Evolutionary conservation across 352 stramenopile species (phyloP).

Genomic region (Thraustochytrium striatum): DNA sequence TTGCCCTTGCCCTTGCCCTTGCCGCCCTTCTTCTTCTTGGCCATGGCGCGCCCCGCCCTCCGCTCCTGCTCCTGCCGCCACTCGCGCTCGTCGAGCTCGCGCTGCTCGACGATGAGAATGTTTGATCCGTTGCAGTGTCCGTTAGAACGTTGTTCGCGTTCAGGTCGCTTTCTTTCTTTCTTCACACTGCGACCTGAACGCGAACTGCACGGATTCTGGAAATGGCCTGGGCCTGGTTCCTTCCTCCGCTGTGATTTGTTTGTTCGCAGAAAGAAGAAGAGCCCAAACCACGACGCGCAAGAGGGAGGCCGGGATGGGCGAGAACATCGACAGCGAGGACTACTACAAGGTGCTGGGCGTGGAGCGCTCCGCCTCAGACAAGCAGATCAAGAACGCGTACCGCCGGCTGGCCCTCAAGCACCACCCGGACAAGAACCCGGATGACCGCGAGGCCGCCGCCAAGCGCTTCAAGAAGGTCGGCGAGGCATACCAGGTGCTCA

Average conservation of each 20-base stretch:
- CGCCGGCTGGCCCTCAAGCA: slow-evolving; percentile 81
- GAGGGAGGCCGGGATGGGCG: too few species aligned
- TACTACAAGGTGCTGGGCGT: slow-evolving; percentile 88
- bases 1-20: slow-evolving; percentile 16
- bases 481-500: slow-evolving; percentile 85
- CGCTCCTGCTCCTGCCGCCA: neutral
- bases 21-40: slow-evolving; percentile 10
- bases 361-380: slow-evolving; percentile 64
- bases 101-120: too few species aligned
- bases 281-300: too few species aligned
- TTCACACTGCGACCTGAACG: too few species aligned
- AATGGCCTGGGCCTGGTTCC: too few species aligned
- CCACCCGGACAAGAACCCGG: slow-evolving; percentile 86
- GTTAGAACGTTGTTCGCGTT: too few species aligned
- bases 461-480: slow-evolving; percentile 86
- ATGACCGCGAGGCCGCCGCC: slow-evolving; percentile 70
- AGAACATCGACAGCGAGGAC: slow-evolving; percentile 69
- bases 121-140: too few species aligned
- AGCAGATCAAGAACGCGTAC: slow-evolving; percentile 96
- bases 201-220: too few species aligned
- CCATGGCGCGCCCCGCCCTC: neutral
- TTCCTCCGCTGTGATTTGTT: too few species aligned
- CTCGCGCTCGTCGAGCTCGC: too few species aligned
- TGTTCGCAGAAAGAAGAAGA: too few species aligned
- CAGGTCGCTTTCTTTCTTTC: too few species aligned